These are phyloP conservation scores for Fusarium odoratissimum DNA, from an alignment of 2,329 filamentous ascomycete species.

Conservation along the genomic window DNA sequence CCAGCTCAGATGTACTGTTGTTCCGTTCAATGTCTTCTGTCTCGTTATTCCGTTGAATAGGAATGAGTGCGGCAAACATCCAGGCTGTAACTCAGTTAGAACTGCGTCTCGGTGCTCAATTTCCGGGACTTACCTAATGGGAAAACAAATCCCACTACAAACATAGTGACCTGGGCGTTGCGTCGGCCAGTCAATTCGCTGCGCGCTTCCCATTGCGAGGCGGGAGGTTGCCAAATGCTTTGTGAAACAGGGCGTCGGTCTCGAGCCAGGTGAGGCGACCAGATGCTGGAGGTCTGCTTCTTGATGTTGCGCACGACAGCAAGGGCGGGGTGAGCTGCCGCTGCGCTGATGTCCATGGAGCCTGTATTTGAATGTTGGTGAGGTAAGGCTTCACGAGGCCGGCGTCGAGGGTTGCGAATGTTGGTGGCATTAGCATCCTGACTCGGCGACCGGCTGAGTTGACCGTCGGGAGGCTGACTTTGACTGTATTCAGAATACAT, in stretches of 20 bases:
- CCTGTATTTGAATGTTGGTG: conserved; percentile 33
- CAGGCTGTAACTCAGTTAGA: conserved; percentile 65
- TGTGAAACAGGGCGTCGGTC: conserved; percentile 69
- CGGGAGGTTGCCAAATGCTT: conserved; percentile 80
- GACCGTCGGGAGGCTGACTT: conserved; percentile 59
- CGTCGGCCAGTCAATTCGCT: conserved; percentile 71
- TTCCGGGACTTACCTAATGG: conserved; percentile 69
- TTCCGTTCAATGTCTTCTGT: conserved; percentile 63
- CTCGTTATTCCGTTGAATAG: conserved; percentile 71
- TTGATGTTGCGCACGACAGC: conserved; percentile 47
- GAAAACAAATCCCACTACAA: conserved; percentile 81
- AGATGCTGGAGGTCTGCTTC: conserved; percentile 70
- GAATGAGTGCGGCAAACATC: conserved; percentile 82
- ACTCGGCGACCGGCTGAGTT: conserved; percentile 61
- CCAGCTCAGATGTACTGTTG: conserved; percentile 55
- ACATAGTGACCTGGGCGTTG: conserved; percentile 80
- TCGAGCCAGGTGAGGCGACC: conserved; percentile 77
- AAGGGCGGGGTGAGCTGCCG: conserved; percentile 46
- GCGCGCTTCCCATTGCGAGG: conserved; percentile 72
- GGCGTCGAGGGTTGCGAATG: conserved; percentile 60
- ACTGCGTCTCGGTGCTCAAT: not conserved
- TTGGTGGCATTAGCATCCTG: conserved; percentile 60
- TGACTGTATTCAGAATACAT: conserved; percentile 60
- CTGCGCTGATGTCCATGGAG: conserved; percentile 60
- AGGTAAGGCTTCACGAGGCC: conserved; percentile 52